These are phyloP conservation scores for Lagenaria siceraria DNA, from an alignment of 306 rosid species.

Conservation along the genomic window DNA sequence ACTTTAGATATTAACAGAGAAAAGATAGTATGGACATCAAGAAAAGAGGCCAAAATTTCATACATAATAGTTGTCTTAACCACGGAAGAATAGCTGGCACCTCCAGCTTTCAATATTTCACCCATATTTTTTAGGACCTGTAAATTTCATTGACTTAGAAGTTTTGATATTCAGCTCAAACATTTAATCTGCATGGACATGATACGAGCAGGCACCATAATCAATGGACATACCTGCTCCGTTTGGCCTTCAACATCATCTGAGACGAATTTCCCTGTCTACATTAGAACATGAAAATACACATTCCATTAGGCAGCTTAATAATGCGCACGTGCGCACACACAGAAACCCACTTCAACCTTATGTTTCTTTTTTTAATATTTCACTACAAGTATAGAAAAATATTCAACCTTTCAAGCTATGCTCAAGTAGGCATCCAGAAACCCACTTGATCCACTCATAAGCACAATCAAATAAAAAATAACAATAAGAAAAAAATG, in stretches of 20 bases:
- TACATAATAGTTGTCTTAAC: constrained; percentile 94
- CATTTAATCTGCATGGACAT: not conserved
- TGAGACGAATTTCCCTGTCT: constrained; percentile 82
- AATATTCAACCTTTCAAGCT: not conserved
- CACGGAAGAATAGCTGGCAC: constrained; percentile 64
- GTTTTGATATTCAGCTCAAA: not conserved
- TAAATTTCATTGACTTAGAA: not conserved
- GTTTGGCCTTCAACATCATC: constrained; percentile 79
- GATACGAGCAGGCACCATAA: not conserved
- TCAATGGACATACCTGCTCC: constrained; percentile 53
- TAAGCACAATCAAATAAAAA: not conserved
- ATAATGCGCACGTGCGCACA: not conserved
- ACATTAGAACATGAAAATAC: constrained; percentile 12
- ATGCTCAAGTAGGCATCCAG: not conserved
- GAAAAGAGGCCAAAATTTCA: constrained; percentile 2
- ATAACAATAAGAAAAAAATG: not conserved
- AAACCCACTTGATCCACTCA: not conserved
- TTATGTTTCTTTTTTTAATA: not conserved
- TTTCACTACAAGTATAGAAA: not conserved
- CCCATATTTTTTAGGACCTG: constrained; percentile 90
- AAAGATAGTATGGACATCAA: not conserved
- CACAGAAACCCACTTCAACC: not conserved
- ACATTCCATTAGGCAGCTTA: not conserved
- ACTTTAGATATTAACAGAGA: not conserved
- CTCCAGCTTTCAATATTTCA: constrained; percentile 81